Base-by-base conservation (phyloP, 129 eudicot species). In the Flaveria bidentis region DNA sequence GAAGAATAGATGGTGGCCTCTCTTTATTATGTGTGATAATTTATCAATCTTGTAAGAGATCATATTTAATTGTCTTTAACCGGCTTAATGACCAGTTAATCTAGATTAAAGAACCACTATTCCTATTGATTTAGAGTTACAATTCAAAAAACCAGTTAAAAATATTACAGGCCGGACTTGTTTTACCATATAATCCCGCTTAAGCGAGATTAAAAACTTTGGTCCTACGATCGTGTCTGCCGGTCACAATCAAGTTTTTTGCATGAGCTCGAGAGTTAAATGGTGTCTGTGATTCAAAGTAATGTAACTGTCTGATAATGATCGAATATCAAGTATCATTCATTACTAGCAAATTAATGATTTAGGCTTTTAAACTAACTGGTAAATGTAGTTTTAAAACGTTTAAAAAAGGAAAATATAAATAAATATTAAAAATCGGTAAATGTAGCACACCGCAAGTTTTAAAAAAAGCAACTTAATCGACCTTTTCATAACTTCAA, bases 381-480 rank as follows among this genome's bases (percentile, higher is more conserved):
- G 41, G 41, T 36, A 36, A 36, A 36, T 36, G 41, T 36, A 36
- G 41, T 9, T 58, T 20, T 23, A 23, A 8, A 25, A 9, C 30
- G 15, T 18, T 60, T 60, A 25, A 25, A 30, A 30, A 28, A 14
- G 14, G 45, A n/a, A n/a, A n/a, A n/a, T 2, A 28, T 45, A 16
- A 10, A 57, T 57, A 77, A 58, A 28, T 36, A 49, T 58, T 71
- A 78, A 61, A 26, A 78, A 71, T 78, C 63, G 77, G 56, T 71
- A 78, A 47, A 0, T 60, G 65, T 71, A 70, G 77, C 77, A 61
- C 23, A 61, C 82, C 82, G 17, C 65, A 61, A 33, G 62, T 71
- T 39, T 39, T 47, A 10, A 30, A 61, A 55, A 61, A 18, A 36
- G 51, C 62, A 70, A 71, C 39, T 69, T 17, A 53, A 56, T 41